Conservation (phyloP, 345 rosid species). For the Camelina hispida region DNA sequence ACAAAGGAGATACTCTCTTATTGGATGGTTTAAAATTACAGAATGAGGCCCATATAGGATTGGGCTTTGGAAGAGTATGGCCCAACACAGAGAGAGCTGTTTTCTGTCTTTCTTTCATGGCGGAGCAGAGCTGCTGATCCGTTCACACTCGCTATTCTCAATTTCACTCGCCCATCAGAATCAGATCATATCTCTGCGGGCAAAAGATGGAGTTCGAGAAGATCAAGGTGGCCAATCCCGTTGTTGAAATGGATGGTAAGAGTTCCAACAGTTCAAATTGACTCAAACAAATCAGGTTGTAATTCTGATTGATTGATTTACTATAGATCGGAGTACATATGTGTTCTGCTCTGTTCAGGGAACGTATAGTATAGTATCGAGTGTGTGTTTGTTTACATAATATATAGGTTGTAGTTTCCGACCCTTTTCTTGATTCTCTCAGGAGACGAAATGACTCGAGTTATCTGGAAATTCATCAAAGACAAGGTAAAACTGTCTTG, state of each 20-base stretch:
- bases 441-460: constrained; percentile 82
- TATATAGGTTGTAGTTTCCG: background rate
- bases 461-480: constrained; percentile 69
- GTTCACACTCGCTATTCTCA: constrained; percentile 9
- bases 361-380: background rate
- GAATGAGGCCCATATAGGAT: background rate
- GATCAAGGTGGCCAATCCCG: constrained; percentile 61
- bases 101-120: background rate
- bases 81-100: background rate
- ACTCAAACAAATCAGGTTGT: background rate
- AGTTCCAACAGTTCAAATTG: background rate
- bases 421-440: constrained; percentile 12
- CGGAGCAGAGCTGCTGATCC: background rate
- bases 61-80: background rate
- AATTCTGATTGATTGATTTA: background rate
- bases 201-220: constrained; percentile 52
- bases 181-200: background rate
- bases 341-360: background rate
- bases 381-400: background rate
- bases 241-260: constrained; percentile 65
- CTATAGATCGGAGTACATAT: constrained; percentile 10
- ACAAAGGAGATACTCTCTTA: background rate
- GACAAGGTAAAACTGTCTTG: constrained; percentile 51
- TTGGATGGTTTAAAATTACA: background rate
- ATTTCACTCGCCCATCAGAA: background rate